These are phyloP conservation scores for Sporobolomyces pararoseus DNA, from an alignment of 768 basidiomycete species.

Conservation along the genomic window DNA sequence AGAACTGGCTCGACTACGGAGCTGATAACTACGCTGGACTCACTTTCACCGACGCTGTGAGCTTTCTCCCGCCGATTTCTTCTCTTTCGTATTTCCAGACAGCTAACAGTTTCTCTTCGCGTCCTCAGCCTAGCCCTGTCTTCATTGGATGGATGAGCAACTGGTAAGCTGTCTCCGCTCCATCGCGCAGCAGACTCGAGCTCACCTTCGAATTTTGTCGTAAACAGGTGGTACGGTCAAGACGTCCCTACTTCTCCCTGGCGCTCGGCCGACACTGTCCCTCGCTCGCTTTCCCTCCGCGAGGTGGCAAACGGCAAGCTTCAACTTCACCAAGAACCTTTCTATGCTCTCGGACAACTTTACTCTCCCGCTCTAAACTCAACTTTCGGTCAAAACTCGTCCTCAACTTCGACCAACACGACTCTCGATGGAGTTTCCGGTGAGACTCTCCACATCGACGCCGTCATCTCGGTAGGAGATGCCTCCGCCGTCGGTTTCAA, in stretches of 20 bases:
- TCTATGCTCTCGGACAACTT: neutral
- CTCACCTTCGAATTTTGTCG: neutral
- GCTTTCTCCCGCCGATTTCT: neutral
- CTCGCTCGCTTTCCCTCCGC: constrained; percentile 17
- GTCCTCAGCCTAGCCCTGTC: neutral
- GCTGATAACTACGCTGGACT: constrained; percentile 47
- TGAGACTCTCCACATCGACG: constrained; percentile 11
- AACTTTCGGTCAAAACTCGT: neutral
- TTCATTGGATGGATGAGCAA: neutral
- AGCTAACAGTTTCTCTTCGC: neutral
- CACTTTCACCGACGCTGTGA: constrained; percentile 40
- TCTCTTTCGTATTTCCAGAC: neutral
- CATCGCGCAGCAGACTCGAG: neutral
- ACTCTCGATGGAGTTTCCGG: constrained; percentile 4
- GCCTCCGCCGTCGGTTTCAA: constrained; percentile 4
- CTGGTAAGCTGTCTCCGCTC: constrained; percentile 3
- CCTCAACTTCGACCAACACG: constrained; percentile 17
- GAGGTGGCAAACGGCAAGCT: constrained; percentile 6
- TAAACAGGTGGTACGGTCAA: constrained; percentile 22
- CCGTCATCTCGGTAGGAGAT: neutral
- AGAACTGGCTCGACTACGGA: constrained; percentile 40
- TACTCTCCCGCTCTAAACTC: neutral
- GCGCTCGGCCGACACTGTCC: constrained; percentile 15
- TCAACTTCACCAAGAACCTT: neutral
- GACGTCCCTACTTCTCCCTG: constrained; percentile 16